Base-by-base conservation (phyloP, 1,284 basidiomycete genomes). In the Malassezia sympodialis region DNA sequence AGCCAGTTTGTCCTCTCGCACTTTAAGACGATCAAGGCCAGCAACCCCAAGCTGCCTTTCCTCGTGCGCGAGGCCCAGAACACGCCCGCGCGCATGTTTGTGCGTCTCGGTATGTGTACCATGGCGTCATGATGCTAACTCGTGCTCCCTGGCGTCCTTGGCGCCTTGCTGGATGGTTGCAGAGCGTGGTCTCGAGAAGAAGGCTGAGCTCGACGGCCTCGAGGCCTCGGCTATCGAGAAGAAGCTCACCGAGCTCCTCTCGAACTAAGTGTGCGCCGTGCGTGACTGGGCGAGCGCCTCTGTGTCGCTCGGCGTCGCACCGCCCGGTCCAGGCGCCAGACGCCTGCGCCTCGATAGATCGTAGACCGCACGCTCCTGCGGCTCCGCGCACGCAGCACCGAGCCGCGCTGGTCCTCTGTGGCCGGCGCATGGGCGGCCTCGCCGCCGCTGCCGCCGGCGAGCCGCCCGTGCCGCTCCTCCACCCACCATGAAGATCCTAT, bases 111-210 rank as follows among this genome's bases (percentile, higher is more conserved):
- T 74, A 61, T 14, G 72, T 73, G 17, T 17, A 15, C 7, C 24
- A 14, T 1, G n/a, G 8, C n/a, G 8, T 30, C 7, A 11, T 15
- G 24, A 37, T 43, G 41, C 41, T 27, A 11, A 27, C 14, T 37
- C 7, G 14, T 10, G 28, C 15, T 4, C 32, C 32, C n/a, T 11
- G 28, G 30, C 44, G 28, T 31, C 24, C 21, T 46, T 23, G 10
- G 30, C 31, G 27, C 27, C 6, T 34, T 12, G 32, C 14, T 14
- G 6, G 3, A 15, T 45, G 26, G 14, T 35, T n/a, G 11, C 60
- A 73, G 71, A 73, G 43, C 65, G 68, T 12, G 71, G 71, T 19
- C 59, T 67, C 0, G 71, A 73, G 58, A 67, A 66, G 58, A 62
- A 60, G 30, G 66, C 65, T 12, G 69, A 72, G 51, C 60, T 73